These are phyloP conservation scores for Trichoderma asperelloides DNA, from an alignment of 495 filamentous ascomycete genomes.

Conservation along the genomic window DNA sequence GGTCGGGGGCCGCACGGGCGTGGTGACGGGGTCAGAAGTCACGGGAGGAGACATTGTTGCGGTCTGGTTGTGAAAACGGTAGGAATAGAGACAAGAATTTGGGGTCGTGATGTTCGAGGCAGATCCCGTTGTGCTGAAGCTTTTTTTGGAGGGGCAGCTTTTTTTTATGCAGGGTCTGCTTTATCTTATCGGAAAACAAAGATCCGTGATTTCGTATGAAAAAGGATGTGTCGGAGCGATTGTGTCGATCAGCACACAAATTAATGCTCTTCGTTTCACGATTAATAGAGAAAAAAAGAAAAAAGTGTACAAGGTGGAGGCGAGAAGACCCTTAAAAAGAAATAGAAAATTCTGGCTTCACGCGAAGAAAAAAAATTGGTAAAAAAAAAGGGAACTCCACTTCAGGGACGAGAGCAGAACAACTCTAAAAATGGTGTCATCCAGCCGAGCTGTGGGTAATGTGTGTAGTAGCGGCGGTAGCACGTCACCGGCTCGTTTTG, in stretches of 20 bases:
- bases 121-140: not conserved
- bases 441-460: constrained; percentile 2
- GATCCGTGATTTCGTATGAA: too few relatives aligned
- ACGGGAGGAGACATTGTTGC: constrained; percentile 7
- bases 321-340: not conserved
- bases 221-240: too few relatives aligned
- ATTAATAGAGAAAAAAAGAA: not conserved
- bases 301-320: not conserved
- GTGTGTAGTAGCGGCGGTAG: not conserved
- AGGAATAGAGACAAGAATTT: not conserved
- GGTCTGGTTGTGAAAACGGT: not conserved
- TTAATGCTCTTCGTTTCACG: not conserved
- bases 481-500: not conserved
- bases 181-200: not conserved
- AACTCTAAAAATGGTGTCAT: constrained; percentile 9
- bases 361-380: not conserved
- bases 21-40: constrained; percentile 18
- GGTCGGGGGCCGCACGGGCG: constrained; percentile 22
- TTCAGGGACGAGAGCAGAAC: constrained; percentile 1
- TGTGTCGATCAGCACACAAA: too few relatives aligned
- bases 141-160: not conserved
- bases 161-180: constrained; percentile 5
- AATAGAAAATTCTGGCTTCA: not conserved
- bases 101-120: not conserved
- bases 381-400: not conserved